Evolutionary conservation across 2,329 filamentous ascomycete genomes (phyloP), one percentile per base, ranked within the genome.

Genomic region (Hypoxylon sp.): DNA sequence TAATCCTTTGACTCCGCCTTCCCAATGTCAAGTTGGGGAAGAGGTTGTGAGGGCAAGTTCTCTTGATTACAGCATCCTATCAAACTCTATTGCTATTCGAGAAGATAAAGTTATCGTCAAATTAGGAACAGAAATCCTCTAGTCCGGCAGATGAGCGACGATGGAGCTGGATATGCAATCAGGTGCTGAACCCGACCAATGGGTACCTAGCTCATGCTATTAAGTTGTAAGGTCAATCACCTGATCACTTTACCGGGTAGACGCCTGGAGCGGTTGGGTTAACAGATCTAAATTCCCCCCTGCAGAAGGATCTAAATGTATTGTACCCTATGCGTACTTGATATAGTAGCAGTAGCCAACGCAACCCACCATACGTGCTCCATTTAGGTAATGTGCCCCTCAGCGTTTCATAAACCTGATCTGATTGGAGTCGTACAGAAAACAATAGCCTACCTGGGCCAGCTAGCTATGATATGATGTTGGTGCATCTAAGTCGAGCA

Each of bases 251-350:
- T 61, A 54, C 35, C 51, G 39, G 19, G 19, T 54, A 42, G 39
- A 53, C 13, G 5, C 50, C 31, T 13, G 31, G 21, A 52, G n/a
- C 6, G 50, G 50, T 53, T 7, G 32, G n/a, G 32, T n/a, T 27
- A 15, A 56, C 6, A 24, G 27, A 32, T 31, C 29, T 48, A 32
- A 21, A 24, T 13, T 44, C 51, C 35, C 35, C 37, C 52, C 46
- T 44, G 60, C 60, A 51, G 42, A 50, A 56, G 60, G 60, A 56
- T 62, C 52, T 48, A 46, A 46, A 15, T 39, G 51, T 48, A 32
- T 27, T 56, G 35, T 56, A 21, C 52, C 37, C 8, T 5, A 55
- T 46, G 17, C 29, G 17, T 57, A 57, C 13, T 27, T 17, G 37
- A 42, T 17, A 42, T 42, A n/a, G 15, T 42, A n/a, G n/a, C 37